A percentile compares a stretch with the other conserved stretches of the same genome.
Evolutionary conservation across 345 rosid genomes (phyloP).

Genomic region (Heritiera fomes): DNA sequence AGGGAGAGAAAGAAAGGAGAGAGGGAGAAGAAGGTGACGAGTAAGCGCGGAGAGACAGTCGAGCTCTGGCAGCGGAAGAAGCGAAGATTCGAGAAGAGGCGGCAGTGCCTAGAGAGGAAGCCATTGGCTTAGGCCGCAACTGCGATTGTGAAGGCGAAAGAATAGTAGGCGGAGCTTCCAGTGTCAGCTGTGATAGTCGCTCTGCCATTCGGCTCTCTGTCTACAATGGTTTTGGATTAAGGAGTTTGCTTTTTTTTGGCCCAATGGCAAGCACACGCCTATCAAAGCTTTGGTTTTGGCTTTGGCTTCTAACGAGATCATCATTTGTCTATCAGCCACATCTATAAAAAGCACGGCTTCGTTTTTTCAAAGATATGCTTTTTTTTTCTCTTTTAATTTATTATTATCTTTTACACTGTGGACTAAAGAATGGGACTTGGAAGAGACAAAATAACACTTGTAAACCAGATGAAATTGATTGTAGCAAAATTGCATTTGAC

Average conservation of each 20-base stretch:
- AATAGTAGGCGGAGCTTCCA: background rate
- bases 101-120: constrained; percentile 55
- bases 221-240: background rate
- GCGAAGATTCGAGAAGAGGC: constrained; percentile 54
- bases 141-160: background rate
- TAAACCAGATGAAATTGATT: too few species aligned
- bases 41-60: constrained; percentile 32
- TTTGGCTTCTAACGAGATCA: background rate
- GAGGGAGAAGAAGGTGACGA: constrained; percentile 28
- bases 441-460: too few species aligned
- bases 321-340: background rate
- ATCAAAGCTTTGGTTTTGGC: background rate
- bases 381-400: too few species aligned
- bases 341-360: too few species aligned
- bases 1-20: constrained; percentile 32
- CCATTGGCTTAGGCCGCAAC: constrained; percentile 34
- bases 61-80: constrained; percentile 41
- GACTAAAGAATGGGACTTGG: too few species aligned
- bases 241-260: background rate
- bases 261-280: background rate
- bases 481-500: too few species aligned
- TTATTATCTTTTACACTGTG: too few species aligned
- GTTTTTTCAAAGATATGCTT: too few species aligned
- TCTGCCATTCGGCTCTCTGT: background rate
- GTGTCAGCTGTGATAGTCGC: too few species aligned